Base-by-base conservation (phyloP, 495 filamentous ascomycete species). In the Neurospora sp. region DNA sequence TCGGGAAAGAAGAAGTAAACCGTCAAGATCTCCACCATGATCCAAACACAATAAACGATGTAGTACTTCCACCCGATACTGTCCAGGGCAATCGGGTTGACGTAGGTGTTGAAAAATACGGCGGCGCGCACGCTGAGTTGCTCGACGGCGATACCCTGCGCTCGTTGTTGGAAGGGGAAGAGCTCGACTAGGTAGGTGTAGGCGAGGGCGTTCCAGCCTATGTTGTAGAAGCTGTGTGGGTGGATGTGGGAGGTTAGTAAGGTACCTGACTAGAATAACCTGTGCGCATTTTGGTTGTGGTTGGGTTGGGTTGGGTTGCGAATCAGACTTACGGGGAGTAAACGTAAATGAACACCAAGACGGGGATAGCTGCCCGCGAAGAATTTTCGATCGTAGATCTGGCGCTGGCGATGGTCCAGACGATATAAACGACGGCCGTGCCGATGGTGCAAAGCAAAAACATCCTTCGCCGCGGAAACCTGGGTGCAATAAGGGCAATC, bases 1-100 rank as follows among this genome's bases (percentile, higher is more conserved):
- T 91, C 89, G 0, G 88, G 88, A 80, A 89, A 90, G 44, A 90
- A 78, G 70, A 88, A 80, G 72, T 85, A 90, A 39, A 92, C 85
- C 38, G 87, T 85, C 7, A 83, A 70, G 12, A 87, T 76, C 74
- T 90, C 88, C 44, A 89, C 83, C 5, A 82, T 76, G 40, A 91
- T 82, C 87, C 86, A 89, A 69, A 83, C 84, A 77, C 85, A 89
- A 81, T 91, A 91, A 39, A 89, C 86, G 44, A 90, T 82, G 40
- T 90, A 84, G 81, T 88, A 91, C 75, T 85, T 88, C 90, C 90
- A 92, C 14, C 82, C 81, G 69, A 90, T 89, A 16, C 69, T 66
- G 35, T 79, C 82, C 16, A 92, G 79, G 37, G 88, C 89, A 48
- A 92, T 85, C 1, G 89, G 89, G 79, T 91, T 92, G 70, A 90